Evolutionary conservation across 768 basidiomycete genomes (phyloP).

Genomic region (Mycena rebaudengoi): DNA sequence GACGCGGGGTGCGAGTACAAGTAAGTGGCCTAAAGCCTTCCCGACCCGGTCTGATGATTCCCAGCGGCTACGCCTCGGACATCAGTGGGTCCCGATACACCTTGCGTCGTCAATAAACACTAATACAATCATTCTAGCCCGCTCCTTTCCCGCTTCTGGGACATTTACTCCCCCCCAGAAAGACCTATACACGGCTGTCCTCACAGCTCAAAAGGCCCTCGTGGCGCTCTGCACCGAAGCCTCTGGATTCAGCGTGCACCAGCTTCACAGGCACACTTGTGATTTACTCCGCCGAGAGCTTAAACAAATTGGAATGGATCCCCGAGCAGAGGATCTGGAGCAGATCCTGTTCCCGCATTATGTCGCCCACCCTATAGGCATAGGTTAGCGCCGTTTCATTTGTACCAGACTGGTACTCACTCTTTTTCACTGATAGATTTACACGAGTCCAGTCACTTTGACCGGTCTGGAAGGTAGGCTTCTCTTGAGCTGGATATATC

Average conservation of each 20-base stretch:
- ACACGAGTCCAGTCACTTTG: conserved; percentile 80
- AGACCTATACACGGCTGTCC: conserved; percentile 85
- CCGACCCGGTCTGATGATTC: neutral
- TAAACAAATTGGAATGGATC: conserved; percentile 76
- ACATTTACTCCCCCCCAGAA: conserved; percentile 80
- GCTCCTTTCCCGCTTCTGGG: conserved; percentile 89
- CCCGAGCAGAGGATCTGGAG: conserved; percentile 67
- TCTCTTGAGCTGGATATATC: neutral
- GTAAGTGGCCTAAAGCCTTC: conserved; percentile 48
- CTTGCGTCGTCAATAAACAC: too few relatives aligned
- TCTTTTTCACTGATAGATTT: conserved; percentile 62
- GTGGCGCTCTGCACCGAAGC: conserved; percentile 67
- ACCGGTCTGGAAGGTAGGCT: conserved; percentile 62
- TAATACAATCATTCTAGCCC: conserved; percentile 55
- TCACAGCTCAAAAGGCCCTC: conserved; percentile 76
- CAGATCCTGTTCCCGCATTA: conserved; percentile 92
- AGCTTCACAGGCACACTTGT: conserved; percentile 81
- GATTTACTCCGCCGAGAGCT: conserved; percentile 75
- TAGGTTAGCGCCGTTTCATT: conserved; percentile 57
- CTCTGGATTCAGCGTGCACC: conserved; percentile 67
- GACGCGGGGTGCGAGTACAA: conserved; percentile 95
- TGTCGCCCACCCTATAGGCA: conserved; percentile 90
- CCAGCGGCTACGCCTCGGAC: conserved; percentile 92
- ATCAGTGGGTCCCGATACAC: conserved; percentile 86
- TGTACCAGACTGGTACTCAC: neutral